Base-by-base conservation (phyloP, 129 eudicot species). In the Apium graveolens region DNA sequence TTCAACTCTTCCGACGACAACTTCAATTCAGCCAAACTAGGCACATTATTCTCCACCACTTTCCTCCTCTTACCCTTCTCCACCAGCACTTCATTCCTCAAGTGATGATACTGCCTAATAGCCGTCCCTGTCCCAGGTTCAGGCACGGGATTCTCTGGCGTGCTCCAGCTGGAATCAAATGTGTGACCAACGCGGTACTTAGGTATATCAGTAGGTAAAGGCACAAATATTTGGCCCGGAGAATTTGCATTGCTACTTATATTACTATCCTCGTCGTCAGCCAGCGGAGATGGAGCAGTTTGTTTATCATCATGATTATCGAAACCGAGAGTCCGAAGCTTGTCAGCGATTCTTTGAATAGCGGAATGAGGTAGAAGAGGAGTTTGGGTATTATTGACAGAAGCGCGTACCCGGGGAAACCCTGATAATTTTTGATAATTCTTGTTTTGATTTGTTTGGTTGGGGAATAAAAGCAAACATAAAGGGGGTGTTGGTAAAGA, bases 131-230 rank as follows among this genome's bases (percentile, higher is more conserved):
- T 76, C 5, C 93, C 98, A 13, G 96, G 96, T n/a, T 80, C 84
- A 7, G 98, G 98, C 27, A 93, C 96, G 5, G 97, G 98, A 78
- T 86, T 89, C 81, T 91, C 88, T 1, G 98, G 98, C 57, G 90
- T 93, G 76, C 93, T 88, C 99, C 99, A 95, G 74, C 99, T 95
- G 76, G 94, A 73, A 88, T 95, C 97, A 8, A 95, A 86, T 16
- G 99, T 90, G 78, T 95, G 96, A 39, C 99, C 99, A 57, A 95
- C 97, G 39, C 99, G 88, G 73, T 85, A 66, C 53, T 90, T 92
- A 9, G 97, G 96, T 46, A 95, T 66, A 11, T 80, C 89, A 42
- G 84, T 57, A 29, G 96, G 90, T 29, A 90, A 48, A 5, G 97
- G 99, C 38, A 95, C 81, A 39, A 95, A 95, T 11, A 95, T 90